phyloP scores from a whole-genome alignment of 2,329 filamentous ascomycete genomes.

The Pseudogymnoascus sp. region DNA sequence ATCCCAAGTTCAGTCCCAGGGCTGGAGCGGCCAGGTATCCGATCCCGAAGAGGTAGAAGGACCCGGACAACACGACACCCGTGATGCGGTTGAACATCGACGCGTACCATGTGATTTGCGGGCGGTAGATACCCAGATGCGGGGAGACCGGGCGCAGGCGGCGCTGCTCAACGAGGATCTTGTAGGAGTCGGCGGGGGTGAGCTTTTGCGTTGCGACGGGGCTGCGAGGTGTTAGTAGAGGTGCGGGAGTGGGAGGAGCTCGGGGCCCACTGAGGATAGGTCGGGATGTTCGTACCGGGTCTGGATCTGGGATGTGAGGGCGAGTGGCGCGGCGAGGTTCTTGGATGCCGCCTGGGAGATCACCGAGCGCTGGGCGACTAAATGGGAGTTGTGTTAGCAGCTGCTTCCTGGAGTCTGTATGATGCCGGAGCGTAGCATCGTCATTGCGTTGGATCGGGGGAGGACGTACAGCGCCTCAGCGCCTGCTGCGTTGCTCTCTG shows the following conservation, averaged over 20 bases:
- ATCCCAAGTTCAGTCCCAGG: conserved; percentile 61
- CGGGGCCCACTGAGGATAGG: neutral
- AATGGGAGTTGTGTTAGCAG: conserved; percentile 10
- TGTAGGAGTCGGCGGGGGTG: conserved; percentile 34
- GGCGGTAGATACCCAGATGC: conserved; percentile 62
- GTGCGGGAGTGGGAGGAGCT: neutral
- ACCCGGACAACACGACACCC: conserved; percentile 49
- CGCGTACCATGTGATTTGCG: conserved; percentile 61
- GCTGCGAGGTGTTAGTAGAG: conserved; percentile 26
- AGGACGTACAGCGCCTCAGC: conserved; percentile 33
- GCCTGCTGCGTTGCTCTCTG: conserved; percentile 36
- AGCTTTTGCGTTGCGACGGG: conserved; percentile 40
- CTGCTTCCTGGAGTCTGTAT: conserved; percentile 11
- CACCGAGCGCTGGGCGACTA: conserved; percentile 36
- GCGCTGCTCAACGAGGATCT: conserved; percentile 61
- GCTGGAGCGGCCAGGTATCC: conserved; percentile 58
- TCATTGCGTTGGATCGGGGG: neutral
- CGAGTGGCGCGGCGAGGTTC: conserved; percentile 32
- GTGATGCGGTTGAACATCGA: conserved; percentile 57
- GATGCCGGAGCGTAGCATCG: conserved; percentile 7
- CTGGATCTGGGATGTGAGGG: conserved; percentile 36
- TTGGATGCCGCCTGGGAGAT: conserved; percentile 32
- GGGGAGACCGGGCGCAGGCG: conserved; percentile 59
- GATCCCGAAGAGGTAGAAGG: conserved; percentile 58
- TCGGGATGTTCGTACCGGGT: conserved; percentile 34